phyloP scores from a whole-genome alignment of 192 early-diverging fungal species.

The Bifiguratus adelaidae region DNA sequence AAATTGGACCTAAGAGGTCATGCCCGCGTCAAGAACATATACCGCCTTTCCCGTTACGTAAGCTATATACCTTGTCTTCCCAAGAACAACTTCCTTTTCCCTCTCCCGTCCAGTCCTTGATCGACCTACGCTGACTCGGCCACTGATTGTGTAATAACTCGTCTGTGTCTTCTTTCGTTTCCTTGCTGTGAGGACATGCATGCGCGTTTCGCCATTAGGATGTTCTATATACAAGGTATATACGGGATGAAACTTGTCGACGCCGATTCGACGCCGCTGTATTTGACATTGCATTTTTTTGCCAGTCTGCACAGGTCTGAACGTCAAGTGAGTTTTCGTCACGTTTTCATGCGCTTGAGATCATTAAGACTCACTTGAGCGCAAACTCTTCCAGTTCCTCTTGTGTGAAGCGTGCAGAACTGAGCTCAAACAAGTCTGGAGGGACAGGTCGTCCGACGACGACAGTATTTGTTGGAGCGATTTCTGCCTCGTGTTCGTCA shows the following conservation, averaged over 20 bases:
- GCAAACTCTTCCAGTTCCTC: conserved; percentile 4
- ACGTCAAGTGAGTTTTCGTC: not conserved
- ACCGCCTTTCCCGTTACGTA: not conserved
- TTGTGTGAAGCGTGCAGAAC: not conserved
- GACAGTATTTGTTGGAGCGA: not conserved
- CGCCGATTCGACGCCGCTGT: conserved; percentile 40
- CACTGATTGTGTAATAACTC: conserved; percentile 50
- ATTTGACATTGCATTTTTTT: conserved; percentile 60
- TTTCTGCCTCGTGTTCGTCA: not conserved
- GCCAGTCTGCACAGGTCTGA: conserved; percentile 58
- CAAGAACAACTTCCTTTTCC: conserved; percentile 11
- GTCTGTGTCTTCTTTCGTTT: conserved; percentile 57
- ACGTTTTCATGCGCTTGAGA: not conserved
- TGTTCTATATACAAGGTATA: conserved; percentile 67
- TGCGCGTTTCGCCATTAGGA: conserved; percentile 16
- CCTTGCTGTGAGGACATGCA: conserved; percentile 53
- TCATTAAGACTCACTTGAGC: conserved; percentile 1
- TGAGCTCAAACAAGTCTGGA: conserved; percentile 2
- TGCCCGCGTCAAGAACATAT: not conserved
- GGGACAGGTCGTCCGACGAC: conserved; percentile 3
- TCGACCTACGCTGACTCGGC: conserved; percentile 1
- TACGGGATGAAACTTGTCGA: conserved; percentile 54
- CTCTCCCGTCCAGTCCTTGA: conserved; percentile 12
- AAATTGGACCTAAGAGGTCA: conserved; percentile 63
- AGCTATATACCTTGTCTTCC: conserved; percentile 28